Evolutionary conservation across 345 rosid genomes (phyloP).

Genomic region (Eucalyptus lansdowneana): DNA sequence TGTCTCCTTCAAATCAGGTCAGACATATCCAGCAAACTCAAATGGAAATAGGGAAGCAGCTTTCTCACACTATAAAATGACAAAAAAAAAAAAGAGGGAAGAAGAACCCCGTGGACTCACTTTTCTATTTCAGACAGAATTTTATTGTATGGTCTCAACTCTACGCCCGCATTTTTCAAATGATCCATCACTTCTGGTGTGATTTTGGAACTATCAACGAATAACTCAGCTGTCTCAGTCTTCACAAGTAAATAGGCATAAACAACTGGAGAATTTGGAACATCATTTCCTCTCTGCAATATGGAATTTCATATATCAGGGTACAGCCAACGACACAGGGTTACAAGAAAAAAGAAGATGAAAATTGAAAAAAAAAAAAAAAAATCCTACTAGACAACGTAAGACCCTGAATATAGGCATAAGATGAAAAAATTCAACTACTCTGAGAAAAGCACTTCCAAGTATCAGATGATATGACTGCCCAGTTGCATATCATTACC

Average conservation of each 20-base stretch:
- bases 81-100: background rate
- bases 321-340: background rate
- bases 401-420: background rate
- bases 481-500: conserved; percentile 24
- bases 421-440: background rate
- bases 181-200: conserved; percentile 63
- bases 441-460: background rate
- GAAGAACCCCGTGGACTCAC: conserved; percentile 9
- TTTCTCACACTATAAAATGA: background rate
- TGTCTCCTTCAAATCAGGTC: background rate
- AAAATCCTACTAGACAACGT: background rate
- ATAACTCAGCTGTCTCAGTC: conserved; percentile 52
- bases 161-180: conserved; percentile 55
- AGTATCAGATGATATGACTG: background rate
- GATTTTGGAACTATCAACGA: conserved; percentile 61
- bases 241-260: conserved; percentile 81
- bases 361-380: background rate
- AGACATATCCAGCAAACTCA: background rate
- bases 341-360: background rate
- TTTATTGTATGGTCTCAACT: conserved; percentile 58
- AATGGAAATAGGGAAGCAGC: background rate
- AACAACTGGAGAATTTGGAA: conserved; percentile 96
- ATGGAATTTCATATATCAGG: background rate
- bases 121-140: conserved; percentile 72
- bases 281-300: conserved; percentile 89